Evolutionary conservation across 164 flowering plant species (phyloP).

Genomic region (Litsea cubeba): DNA sequence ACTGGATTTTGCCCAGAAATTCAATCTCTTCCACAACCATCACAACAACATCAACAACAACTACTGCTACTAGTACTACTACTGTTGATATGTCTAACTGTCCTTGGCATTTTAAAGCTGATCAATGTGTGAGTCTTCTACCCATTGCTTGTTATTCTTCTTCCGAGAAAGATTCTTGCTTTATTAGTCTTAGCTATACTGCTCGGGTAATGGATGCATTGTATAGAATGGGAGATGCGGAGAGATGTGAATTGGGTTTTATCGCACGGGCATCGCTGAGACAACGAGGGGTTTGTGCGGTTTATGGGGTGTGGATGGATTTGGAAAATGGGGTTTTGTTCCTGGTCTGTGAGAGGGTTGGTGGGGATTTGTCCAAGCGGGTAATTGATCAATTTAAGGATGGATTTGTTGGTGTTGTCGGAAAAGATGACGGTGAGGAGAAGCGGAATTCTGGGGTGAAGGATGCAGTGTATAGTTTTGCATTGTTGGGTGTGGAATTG

Average conservation of each 20-base stretch:
- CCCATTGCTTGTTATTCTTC: slow-evolving; percentile 20
- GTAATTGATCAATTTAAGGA: slow-evolving; percentile 10
- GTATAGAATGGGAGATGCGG: slow-evolving; percentile 37
- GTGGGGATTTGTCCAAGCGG: slow-evolving; percentile 17
- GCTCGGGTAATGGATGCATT: slow-evolving; percentile 42
- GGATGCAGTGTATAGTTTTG: slow-evolving; percentile 29
- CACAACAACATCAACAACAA: slow-evolving; percentile 11
- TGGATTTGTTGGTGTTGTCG: slow-evolving; percentile 10
- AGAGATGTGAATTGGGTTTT: slow-evolving; percentile 39
- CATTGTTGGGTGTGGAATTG: slow-evolving; percentile 47
- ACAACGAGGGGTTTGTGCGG: slow-evolving; percentile 27
- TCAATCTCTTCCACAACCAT: slow-evolving; percentile 8
- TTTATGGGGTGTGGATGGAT: slow-evolving; percentile 74
- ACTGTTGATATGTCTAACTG: not conserved
- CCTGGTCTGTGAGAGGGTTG: slow-evolving; percentile 48
- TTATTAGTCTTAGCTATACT: slow-evolving; percentile 46
- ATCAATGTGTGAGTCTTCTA: slow-evolving; percentile 44
- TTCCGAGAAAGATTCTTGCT: slow-evolving; percentile 16
- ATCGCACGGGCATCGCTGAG: slow-evolving; percentile 30
- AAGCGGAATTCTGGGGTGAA: slow-evolving; percentile 2
- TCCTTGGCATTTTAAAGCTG: slow-evolving; percentile 10
- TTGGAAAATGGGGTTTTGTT: slow-evolving; percentile 39
- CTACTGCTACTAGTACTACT: not conserved
- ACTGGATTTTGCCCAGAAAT: slow-evolving; percentile 35
- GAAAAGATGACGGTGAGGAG: slow-evolving; percentile 1